Evolutionary conservation across 768 basidiomycete species (phyloP), one percentile per base, ranked within the genome.

Genomic region (Tricholoma terreum): DNA sequence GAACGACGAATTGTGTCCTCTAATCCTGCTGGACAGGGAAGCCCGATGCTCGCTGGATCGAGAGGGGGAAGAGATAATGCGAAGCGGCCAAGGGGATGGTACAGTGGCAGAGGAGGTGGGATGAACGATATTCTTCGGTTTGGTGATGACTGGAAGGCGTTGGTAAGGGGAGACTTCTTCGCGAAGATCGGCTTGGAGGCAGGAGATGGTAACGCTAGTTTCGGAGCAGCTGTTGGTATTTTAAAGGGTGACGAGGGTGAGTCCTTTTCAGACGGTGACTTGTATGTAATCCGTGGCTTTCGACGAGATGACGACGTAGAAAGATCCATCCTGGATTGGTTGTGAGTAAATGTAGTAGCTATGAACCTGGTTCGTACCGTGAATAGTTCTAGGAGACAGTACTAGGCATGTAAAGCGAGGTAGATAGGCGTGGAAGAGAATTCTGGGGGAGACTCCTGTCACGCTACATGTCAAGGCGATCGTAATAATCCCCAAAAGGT

Each of bases 31-130:
- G 77, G 78, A 51, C 75, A 71, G 45, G 83, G 81, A 52, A 86
- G 75, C 53, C 86, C 86, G 65, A 84, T 80, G 31, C 69, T 64
- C 15, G 75, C 70, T 7, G 86, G 81, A 66, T 86, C 82, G 49
- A 89, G 78, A 55, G 81, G 81, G 3, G 86, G 86, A 54, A 87
- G 77, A 6, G 87, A 87, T 64, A 82, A 76, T 36, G 87, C 86
- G 36, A 89, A 75, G 9, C 70, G 67, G 2, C 86, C 86, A 31
- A 83, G 71, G 24, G 87, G 87, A 65, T 89, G 87, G 64, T 89
- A 89, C 45, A 89, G 70, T 19, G 87, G 85, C 36, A 89, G 75
- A 24, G 79, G 74, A 4, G 78, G 74, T 7, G 61, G 65, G 61
- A 73, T 70, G 53, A 69, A 64, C 57, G 66, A 63, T 57, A 65